phyloP scores from a whole-genome alignment of 352 stramenopile genomes.

The Detonula confervacea region DNA sequence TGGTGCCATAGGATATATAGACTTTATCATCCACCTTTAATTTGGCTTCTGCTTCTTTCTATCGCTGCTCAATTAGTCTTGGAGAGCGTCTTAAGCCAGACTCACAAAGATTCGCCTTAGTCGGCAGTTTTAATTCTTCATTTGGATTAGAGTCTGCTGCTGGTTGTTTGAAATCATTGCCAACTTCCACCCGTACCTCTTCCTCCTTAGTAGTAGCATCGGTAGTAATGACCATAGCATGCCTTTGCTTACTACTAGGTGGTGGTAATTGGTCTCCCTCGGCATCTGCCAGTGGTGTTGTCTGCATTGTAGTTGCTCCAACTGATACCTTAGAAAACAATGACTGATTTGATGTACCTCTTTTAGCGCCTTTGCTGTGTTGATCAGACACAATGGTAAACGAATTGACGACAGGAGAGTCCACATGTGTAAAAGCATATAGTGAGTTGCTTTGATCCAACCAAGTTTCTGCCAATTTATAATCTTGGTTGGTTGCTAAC shows the following conservation, averaged over 20 bases:
- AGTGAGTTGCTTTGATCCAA: not conserved
- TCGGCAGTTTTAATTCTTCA: no score
- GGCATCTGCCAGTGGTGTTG: not conserved
- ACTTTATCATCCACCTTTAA: not conserved
- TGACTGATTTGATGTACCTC: not conserved
- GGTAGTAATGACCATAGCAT: no score
- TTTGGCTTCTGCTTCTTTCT: not conserved
- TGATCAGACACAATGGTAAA: not conserved
- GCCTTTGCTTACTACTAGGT: no score
- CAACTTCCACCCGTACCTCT: no score
- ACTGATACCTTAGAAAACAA: not conserved
- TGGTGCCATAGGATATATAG: not conserved
- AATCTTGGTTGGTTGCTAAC: not conserved
- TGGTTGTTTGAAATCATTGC: no score
- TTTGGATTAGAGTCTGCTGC: no score
- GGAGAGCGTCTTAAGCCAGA: no score
- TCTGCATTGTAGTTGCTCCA: not conserved
- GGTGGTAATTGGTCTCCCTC: not conserved
- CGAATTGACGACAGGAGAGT: not conserved
- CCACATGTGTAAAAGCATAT: not conserved
- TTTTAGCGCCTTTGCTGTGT: not conserved
- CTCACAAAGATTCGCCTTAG: no score
- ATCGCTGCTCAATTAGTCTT: not conserved
- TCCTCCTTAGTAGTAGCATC: no score
- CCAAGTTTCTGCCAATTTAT: not conserved